Conservation (phyloP, 2,329 filamentous ascomycete genomes). For the Thelonectria discophora region DNA sequence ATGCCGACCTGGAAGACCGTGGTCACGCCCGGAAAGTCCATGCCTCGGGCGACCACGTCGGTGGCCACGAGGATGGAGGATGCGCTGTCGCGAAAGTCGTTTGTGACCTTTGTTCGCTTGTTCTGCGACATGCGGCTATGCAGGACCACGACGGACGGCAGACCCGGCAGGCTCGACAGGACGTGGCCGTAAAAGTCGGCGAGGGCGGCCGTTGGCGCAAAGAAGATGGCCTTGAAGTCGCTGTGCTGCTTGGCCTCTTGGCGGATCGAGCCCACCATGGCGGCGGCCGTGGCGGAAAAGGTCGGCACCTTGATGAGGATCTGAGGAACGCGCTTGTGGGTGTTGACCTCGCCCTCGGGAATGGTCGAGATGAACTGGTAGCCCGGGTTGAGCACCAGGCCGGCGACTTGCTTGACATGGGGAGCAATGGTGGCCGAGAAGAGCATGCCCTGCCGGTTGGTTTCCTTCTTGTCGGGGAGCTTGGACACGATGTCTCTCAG, state of each 20-base stretch:
- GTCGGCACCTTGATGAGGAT: slow-evolving; percentile 73
- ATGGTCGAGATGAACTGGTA: slow-evolving; percentile 89
- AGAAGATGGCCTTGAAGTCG: slow-evolving; percentile 85
- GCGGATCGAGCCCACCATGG: slow-evolving; percentile 65
- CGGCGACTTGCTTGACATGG: slow-evolving; percentile 80
- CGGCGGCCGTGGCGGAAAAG: slow-evolving; percentile 72
- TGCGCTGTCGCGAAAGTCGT: slow-evolving; percentile 65
- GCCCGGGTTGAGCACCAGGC: slow-evolving; percentile 70
- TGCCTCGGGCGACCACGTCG: slow-evolving; percentile 75
- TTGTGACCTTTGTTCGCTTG: slow-evolving; percentile 65
- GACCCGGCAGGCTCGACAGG: slow-evolving; percentile 50
- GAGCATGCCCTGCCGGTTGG: slow-evolving; percentile 76
- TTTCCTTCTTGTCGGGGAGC: slow-evolving; percentile 68
- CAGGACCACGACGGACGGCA: slow-evolving; percentile 56
- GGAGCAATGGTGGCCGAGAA: slow-evolving; percentile 86
- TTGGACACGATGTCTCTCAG: slow-evolving; percentile 79
- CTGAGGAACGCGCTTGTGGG: slow-evolving; percentile 80
- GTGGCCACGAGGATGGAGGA: slow-evolving; percentile 70
- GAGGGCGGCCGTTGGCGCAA: slow-evolving; percentile 70
- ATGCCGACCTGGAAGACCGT: slow-evolving; percentile 72
- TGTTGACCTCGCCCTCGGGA: slow-evolving; percentile 76
- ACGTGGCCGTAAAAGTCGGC: slow-evolving; percentile 61
- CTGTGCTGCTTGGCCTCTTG: slow-evolving; percentile 53
- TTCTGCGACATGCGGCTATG: slow-evolving; percentile 62
- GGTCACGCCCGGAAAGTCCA: slow-evolving; percentile 77